These are phyloP conservation scores for Echeveria elegans DNA, from an alignment of 164 flowering plant species.

Conservation along the genomic window DNA sequence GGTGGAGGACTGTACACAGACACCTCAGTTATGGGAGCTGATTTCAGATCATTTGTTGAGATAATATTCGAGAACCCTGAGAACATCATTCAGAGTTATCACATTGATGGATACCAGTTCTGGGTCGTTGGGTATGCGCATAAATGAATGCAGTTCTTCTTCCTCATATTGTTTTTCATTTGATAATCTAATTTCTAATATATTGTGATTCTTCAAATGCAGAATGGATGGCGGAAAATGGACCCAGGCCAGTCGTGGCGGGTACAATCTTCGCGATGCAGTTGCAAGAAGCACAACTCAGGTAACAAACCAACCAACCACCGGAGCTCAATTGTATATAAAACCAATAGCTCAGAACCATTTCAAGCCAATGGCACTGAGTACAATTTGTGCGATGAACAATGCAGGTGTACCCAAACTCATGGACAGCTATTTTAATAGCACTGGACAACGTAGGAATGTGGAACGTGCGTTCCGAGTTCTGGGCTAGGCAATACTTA, in stretches of 20 bases:
- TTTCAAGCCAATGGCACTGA: not conserved
- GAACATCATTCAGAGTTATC: constrained; percentile 60
- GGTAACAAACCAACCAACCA: constrained; percentile 13
- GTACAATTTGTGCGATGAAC: not conserved
- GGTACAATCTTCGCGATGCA: constrained; percentile 78
- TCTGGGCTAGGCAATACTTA: constrained; percentile 80
- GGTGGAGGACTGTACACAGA: constrained; percentile 54
- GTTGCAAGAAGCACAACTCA: constrained; percentile 61
- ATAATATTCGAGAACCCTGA: constrained; percentile 63
- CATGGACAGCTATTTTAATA: constrained; percentile 78
- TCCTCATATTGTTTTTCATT: too few relatives aligned
- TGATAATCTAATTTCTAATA: too few relatives aligned
- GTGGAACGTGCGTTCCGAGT: constrained; percentile 84
- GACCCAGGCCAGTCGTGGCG: constrained; percentile 40
- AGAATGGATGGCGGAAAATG: constrained; percentile 89
- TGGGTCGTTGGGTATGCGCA: constrained; percentile 85
- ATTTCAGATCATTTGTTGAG: constrained; percentile 62
- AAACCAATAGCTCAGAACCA: not conserved
- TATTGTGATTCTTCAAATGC: constrained; percentile 18
- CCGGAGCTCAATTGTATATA: not conserved
- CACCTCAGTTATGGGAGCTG: constrained; percentile 64
- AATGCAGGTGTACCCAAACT: constrained; percentile 69
- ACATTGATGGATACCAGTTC: constrained; percentile 73
- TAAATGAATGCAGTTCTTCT: too few relatives aligned
- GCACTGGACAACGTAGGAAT: constrained; percentile 81